Percentiles rank a stretch among this genome's conserved stretches.
These are phyloP conservation scores for Rhizophora apiculata DNA, from an alignment of 345 rosid genomes.

Conservation along the genomic window DNA sequence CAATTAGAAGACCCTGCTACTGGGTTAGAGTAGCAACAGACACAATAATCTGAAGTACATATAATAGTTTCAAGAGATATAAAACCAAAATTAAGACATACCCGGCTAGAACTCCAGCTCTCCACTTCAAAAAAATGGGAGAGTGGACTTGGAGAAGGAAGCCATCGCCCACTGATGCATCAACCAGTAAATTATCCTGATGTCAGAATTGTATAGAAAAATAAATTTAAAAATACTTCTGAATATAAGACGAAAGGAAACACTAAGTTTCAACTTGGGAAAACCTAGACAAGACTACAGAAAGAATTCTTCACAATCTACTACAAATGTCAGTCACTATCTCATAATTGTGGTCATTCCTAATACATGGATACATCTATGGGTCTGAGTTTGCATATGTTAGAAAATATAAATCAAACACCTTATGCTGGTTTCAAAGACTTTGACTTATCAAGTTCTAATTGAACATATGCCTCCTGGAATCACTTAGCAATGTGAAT, in stretches of 20 bases:
- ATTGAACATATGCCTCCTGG: neutral
- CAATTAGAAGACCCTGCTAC: neutral
- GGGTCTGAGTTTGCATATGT: neutral
- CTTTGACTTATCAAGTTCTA: neutral
- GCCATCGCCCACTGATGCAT: constrained; percentile 95
- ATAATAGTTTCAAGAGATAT: neutral
- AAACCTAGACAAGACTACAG: too few relatives aligned
- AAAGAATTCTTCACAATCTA: too few relatives aligned
- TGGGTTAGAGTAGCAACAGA: constrained; percentile 5
- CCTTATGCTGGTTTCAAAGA: neutral
- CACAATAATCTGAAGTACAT: neutral
- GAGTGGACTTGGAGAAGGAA: constrained; percentile 58
- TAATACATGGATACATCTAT: neutral
- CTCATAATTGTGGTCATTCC: neutral
- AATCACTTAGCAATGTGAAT: neutral
- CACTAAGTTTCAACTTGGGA: constrained; percentile 2
- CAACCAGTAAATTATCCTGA: constrained; percentile 84
- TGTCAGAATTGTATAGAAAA: constrained; percentile 62
- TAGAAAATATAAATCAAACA: neutral
- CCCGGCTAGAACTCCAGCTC: constrained; percentile 80
- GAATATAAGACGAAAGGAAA: constrained; percentile 17
- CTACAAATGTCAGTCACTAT: too few relatives aligned
- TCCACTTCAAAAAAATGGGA: constrained; percentile 67
- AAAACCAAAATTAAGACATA: constrained; percentile 27
- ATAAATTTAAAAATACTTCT: constrained; percentile 46